phyloP scores from a whole-genome alignment of 2,329 filamentous ascomycete genomes.

The Chaetomium sp. region DNA sequence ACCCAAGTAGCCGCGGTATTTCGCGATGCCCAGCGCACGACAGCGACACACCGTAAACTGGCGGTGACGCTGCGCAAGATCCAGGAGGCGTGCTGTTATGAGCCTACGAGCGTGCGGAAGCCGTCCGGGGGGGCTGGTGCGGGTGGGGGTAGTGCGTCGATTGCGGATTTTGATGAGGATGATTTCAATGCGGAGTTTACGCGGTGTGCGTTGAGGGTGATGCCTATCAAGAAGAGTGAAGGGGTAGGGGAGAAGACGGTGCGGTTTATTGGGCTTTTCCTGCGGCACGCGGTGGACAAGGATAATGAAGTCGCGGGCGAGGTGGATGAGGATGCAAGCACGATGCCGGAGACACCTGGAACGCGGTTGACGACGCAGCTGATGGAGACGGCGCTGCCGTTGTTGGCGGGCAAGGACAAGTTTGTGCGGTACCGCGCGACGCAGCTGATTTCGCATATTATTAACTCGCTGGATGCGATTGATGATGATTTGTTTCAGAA shows the following conservation, averaged over 20 bases:
- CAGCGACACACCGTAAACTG: conserved; percentile 83
- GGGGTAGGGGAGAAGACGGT: conserved; percentile 78
- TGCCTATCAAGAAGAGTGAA: conserved; percentile 90
- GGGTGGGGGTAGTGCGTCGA: conserved; percentile 19
- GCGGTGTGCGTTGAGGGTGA: conserved; percentile 71
- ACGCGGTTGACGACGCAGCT: conserved; percentile 70
- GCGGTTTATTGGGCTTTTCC: conserved; percentile 79
- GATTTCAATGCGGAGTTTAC: conserved; percentile 84
- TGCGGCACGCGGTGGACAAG: conserved; percentile 65
- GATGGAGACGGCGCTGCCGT: conserved; percentile 64
- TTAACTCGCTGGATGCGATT: conserved; percentile 87
- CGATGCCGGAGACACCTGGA: conserved; percentile 75
- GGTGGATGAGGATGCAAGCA: conserved; percentile 61
- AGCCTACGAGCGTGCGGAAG: conserved; percentile 49
- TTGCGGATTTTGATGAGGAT: conserved; percentile 68
- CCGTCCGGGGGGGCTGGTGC: conserved; percentile 44
- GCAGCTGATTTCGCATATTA: conserved; percentile 81
- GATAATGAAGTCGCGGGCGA: conserved; percentile 63
- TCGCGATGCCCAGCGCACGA: conserved; percentile 79
- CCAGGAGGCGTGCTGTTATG: conserved; percentile 76
- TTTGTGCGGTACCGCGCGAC: conserved; percentile 83
- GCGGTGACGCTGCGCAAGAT: conserved; percentile 82
- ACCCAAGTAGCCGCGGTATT: conserved; percentile 67
- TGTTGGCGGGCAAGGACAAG: conserved; percentile 87
- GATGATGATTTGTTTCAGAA: conserved; percentile 87